Evolutionary conservation across 352 stramenopile genomes (phyloP).

Genomic region (Globisporangium apiculatum): DNA sequence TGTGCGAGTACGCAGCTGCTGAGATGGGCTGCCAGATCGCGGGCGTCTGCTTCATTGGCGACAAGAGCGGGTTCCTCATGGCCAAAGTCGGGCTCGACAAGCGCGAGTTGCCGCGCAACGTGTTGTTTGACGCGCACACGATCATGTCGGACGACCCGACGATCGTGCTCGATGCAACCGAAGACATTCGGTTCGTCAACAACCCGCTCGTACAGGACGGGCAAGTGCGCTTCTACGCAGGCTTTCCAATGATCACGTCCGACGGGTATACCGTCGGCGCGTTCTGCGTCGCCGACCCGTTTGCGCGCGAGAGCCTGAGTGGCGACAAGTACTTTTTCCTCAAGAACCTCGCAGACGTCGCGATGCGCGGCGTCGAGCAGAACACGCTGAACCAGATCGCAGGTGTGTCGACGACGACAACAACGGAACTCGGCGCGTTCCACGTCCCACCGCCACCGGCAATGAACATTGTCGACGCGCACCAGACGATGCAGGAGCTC

Average conservation of each 20-base stretch:
- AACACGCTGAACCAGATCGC: constrained; percentile 51
- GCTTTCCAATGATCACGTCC: constrained; percentile 66
- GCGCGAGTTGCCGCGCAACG: constrained; percentile 67
- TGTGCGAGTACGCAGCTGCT: constrained; percentile 79
- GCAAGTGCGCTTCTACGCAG: constrained; percentile 77
- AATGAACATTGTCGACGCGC: constrained; percentile 59
- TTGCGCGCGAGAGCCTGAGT: constrained; percentile 61
- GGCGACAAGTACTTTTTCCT: constrained; percentile 81
- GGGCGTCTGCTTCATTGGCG: constrained; percentile 77
- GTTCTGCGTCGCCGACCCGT: constrained; percentile 72
- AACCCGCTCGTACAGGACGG: constrained; percentile 74
- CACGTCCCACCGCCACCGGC: constrained; percentile 35
- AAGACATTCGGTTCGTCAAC: constrained; percentile 74
- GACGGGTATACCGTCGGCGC: constrained; percentile 61
- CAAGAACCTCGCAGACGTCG: constrained; percentile 74
- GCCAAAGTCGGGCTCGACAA: constrained; percentile 72
- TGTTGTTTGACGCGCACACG: constrained; percentile 72
- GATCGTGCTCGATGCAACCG: constrained; percentile 70
- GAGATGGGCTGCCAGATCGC: constrained; percentile 78
- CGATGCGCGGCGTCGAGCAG: constrained; percentile 70
- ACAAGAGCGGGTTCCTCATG: constrained; percentile 84
- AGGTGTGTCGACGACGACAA: constrained; percentile 10
- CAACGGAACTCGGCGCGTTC: constrained; percentile 19
- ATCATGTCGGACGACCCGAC: constrained; percentile 77
- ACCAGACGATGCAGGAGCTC: constrained; percentile 80